phyloP scores from a whole-genome alignment of 2,329 filamentous ascomycete species.

The Phoma sp. region DNA sequence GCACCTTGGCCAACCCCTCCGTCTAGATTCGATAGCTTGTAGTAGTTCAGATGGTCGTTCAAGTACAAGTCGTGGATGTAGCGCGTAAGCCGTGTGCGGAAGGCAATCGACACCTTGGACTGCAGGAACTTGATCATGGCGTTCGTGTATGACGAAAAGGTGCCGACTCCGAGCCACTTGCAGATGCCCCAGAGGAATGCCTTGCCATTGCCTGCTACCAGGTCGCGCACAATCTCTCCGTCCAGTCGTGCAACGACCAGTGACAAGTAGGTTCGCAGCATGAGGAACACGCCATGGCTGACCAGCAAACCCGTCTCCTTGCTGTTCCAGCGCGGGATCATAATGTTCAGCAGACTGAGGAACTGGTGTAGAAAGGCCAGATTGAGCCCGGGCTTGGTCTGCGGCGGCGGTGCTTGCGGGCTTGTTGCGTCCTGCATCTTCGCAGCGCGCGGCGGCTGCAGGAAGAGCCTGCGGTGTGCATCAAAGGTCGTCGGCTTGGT shows the following conservation, averaged over 20 bases:
- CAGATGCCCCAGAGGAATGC: constrained; percentile 86
- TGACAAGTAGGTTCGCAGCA: constrained; percentile 92
- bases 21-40: constrained; percentile 91
- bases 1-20: constrained; percentile 90
- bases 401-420: constrained; percentile 77
- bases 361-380: constrained; percentile 97
- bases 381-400: constrained; percentile 93
- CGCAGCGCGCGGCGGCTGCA: constrained; percentile 86
- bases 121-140: constrained; percentile 99
- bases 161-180: constrained; percentile 96
- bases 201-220: constrained; percentile 93
- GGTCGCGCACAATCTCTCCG: constrained; percentile 92
- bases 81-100: constrained; percentile 89
- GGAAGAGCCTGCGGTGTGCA: constrained; percentile 89
- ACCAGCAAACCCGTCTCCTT: constrained; percentile 92
- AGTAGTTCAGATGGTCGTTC: constrained; percentile 94
- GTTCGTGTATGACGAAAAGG: constrained; percentile 95
- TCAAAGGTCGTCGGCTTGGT: constrained; percentile 96
- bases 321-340: constrained; percentile 94
- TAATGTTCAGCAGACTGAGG: constrained; percentile 92
- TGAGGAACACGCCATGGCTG: constrained; percentile 87
- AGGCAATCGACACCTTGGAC: constrained; percentile 97
- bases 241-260: constrained; percentile 91
- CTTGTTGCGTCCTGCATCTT: constrained; percentile 72
- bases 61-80: constrained; percentile 98